These are phyloP conservation scores for Linnemannia hyalina DNA, from an alignment of 192 early-diverging fungal species.

Conservation along the genomic window DNA sequence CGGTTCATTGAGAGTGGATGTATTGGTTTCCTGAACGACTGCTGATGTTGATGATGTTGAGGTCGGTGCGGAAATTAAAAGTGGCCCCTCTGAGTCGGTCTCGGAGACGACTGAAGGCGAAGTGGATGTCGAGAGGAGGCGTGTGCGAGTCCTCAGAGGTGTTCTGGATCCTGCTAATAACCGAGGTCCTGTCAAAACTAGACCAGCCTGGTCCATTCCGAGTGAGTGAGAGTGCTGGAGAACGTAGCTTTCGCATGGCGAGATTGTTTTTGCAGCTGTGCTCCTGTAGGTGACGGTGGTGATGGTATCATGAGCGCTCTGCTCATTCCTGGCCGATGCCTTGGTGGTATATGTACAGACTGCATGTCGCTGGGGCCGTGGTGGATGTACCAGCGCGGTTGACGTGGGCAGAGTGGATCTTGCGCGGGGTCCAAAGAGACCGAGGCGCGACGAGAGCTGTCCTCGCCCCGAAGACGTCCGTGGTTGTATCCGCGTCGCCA, in stretches of 20 bases:
- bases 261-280: not conserved
- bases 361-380: conserved; percentile 7
- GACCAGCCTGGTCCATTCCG: not conserved
- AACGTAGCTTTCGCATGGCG: not conserved
- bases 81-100: not conserved
- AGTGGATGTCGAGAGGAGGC: not conserved
- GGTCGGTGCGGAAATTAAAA: conserved; percentile 11
- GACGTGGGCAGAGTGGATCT: not conserved
- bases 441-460: conserved; percentile 13
- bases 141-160: not conserved
- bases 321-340: not conserved
- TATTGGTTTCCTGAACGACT: not conserved
- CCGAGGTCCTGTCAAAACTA: not conserved
- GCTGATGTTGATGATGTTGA: conserved; percentile 10
- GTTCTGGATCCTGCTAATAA: not conserved
- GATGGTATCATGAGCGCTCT: not conserved
- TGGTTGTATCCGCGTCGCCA: conserved; percentile 12
- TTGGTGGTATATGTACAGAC: conserved; percentile 26
- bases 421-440: conserved; percentile 14
- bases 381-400: not conserved
- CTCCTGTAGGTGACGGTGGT: not conserved
- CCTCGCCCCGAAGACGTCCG: conserved; percentile 13
- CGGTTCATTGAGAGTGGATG: conserved; percentile 2
- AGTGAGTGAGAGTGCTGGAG: not conserved
- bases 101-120: not conserved